Evolutionary conservation across 2,329 filamentous ascomycete species (phyloP).

Genomic region (Alternaria longipes): DNA sequence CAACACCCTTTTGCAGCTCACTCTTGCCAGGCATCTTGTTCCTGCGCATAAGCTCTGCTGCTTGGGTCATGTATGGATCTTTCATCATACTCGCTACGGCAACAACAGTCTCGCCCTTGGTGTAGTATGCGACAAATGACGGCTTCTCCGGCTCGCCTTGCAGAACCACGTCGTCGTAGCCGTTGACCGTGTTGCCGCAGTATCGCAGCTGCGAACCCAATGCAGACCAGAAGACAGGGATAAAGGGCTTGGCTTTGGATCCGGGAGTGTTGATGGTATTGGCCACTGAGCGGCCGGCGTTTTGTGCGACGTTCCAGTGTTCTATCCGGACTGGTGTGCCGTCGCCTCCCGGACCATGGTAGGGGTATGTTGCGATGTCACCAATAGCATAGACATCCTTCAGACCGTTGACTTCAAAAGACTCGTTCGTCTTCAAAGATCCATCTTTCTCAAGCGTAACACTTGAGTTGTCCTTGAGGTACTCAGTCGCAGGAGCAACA

Average conservation of each 20-base stretch:
- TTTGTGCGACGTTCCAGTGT: constrained; percentile 99
- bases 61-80: constrained; percentile 77
- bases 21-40: constrained; percentile 85
- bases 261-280: constrained; percentile 75
- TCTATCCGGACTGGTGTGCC: constrained; percentile 83
- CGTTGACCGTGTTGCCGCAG: constrained; percentile 83
- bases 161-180: constrained; percentile 86
- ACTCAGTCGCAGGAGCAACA: constrained; percentile 85
- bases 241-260: constrained; percentile 74
- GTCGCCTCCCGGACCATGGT: constrained; percentile 85
- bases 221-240: constrained; percentile 97
- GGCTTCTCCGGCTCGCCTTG: constrained; percentile 74
- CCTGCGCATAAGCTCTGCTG: constrained; percentile 83
- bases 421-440: constrained; percentile 82
- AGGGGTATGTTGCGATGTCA: constrained; percentile 95
- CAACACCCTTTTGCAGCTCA: constrained; percentile 71
- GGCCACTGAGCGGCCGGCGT: constrained; percentile 83
- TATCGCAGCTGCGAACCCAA: constrained; percentile 89
- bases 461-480: constrained; percentile 74
- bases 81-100: constrained; percentile 90
- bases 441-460: constrained; percentile 82
- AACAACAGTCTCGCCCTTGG: constrained; percentile 83
- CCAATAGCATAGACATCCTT: constrained; percentile 91
- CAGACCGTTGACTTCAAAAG: constrained; percentile 78
- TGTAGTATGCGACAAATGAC: constrained; percentile 91